A percentile compares a stretch with the other conserved stretches of the same genome.
Conservation (phyloP, 345 rosid species). For the Brassica cretica region DNA sequence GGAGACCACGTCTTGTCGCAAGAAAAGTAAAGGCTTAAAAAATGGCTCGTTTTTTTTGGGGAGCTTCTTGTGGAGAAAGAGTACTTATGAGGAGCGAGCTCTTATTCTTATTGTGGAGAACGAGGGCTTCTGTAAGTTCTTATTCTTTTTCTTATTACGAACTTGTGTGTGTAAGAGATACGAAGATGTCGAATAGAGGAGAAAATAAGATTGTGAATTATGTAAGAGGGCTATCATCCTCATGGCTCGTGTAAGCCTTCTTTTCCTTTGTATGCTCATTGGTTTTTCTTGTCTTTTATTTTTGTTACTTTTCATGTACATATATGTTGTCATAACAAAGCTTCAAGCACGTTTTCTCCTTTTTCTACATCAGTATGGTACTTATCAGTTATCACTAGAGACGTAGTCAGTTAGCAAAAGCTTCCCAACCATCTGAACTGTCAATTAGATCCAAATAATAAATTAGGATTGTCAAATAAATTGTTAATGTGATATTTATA, state of each 20-base stretch:
- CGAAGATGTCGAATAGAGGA: slow-evolving; percentile 18
- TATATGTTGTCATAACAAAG: slow-evolving; percentile 15
- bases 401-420: too few species aligned
- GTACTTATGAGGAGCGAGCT: slow-evolving; percentile 16
- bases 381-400: neutral
- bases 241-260: neutral
- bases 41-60: slow-evolving; percentile 36
- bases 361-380: neutral
- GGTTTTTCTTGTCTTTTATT: neutral
- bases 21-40: slow-evolving; percentile 16
- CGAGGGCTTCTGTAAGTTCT: slow-evolving; percentile 10
- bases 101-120: too few species aligned
- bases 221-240: neutral
- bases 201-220: slow-evolving; percentile 35
- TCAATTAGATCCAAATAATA: too few species aligned
- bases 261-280: neutral
- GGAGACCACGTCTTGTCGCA: slow-evolving; percentile 2
- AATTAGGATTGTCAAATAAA: too few species aligned
- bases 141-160: neutral
- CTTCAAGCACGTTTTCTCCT: neutral
- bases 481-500: too few species aligned
- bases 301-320: slow-evolving; percentile 5
- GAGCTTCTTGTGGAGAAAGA: slow-evolving; percentile 27
- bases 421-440: too few species aligned
- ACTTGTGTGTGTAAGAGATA: slow-evolving; percentile 18